Evolutionary conservation across 805 yeast genomes (phyloP), one percentile per base, ranked within the genome.

Genomic region (Maudiozyma saulgeensis): DNA sequence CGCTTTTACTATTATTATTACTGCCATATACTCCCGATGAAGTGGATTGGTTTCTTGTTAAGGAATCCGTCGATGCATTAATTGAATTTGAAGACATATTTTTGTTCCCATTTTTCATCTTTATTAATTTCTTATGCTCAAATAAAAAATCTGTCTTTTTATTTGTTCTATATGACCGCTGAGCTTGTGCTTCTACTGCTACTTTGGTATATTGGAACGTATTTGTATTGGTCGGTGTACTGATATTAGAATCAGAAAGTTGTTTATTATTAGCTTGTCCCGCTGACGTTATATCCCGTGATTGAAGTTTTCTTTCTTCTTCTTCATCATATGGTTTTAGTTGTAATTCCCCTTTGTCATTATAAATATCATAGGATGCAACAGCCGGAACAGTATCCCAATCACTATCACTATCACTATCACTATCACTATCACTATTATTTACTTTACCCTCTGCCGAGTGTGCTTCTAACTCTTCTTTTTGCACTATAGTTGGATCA

Each of bases 321-420:
- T 35, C 25, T 32, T 44, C 50, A 13, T 51, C 49, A 38, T 60
- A 61, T 15, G 61, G 57, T 40, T 68, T 61, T 23, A 80, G 70
- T 45, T 81, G 76, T 23, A 81, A 67, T 50, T 81, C 80, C 4
- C 93, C 97, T 58, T 78, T 79, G 25, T 87, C 86, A 60, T 91
- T 87, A 62, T 87, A 91, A 41, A 87, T 76, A 53, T 87, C 87
- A 49, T 78, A 74, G 45, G 82, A 79, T 3, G 96, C 81, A 28
- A 87, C 82, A 0, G 91, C 81, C 41, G 85, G 84, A 87, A 93
- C 89, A 16, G 85, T 80, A 60, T 84, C 82, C 99, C 99, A 93
- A 35, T 74, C 78, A 28, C 43, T 38, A 16, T 70, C 76, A 9
- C 63, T 68, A 19, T 66, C 69, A 4, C 66, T 64, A 35, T 63